Base-by-base conservation (phyloP, 2,329 filamentous ascomycete species). In the Davidsoniella eucalypti region DNA sequence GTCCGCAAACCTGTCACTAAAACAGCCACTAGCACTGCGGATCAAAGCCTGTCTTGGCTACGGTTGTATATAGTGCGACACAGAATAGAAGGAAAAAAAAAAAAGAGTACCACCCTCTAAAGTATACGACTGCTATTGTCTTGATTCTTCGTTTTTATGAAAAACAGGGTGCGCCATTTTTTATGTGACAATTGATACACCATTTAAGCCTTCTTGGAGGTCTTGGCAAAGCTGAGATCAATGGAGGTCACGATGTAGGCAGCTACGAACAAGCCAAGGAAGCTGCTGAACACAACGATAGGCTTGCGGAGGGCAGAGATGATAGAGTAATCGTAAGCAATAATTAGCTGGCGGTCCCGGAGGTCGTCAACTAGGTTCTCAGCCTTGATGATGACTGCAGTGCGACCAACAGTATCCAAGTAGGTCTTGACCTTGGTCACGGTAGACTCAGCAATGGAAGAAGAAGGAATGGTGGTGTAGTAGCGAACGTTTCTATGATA, bases 391-490 rank as follows among this genome's bases (percentile, higher is more conserved):
- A 75, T 81, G 54, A 98, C 72, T 0, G 81, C 76, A 0, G 90
- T 93, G 55, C 92, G 84, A 54, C 92, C 92, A 29, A 90, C 60
- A 0, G 92, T 96, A 65, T 98, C 92, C 68, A 98, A 83, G 67
- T 87, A 98, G 0, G 88, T 95, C 65, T 80, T 82, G 67, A 92
- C 78, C n/a, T 82, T 66, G 55, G 73, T 76, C 16, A 78, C 63
- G 1, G 64, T 63, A 23, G 77, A 74, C 45, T 73, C 70, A 45
- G 78, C 69, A 51, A 92, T 70, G 38, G 74, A 69, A 5, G 70
- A 69, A 17, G 66, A 63, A 1, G 88, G 87, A 29, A 94, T 71
- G 4, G 76, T 75, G 49, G 87, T 87, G 55, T 76, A 71, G 61
- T 82, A 88, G 62, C 84, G 78, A 58, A 94, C 75, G 56, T 92